phyloP scores from a whole-genome alignment of 805 yeast genomes.

The Barnettozyma populi region DNA sequence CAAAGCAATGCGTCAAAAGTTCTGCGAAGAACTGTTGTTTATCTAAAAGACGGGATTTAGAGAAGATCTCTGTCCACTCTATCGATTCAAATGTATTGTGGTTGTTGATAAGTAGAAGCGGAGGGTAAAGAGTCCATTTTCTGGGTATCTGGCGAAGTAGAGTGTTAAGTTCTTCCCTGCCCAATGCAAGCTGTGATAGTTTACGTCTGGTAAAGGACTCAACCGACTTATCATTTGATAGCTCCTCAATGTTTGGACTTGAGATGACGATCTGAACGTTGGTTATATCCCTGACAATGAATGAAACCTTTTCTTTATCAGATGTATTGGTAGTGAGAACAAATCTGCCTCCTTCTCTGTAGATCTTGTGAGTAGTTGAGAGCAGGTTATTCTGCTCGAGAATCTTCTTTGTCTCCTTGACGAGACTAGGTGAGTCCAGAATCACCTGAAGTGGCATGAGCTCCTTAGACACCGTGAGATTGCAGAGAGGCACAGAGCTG shows the following conservation, averaged over 20 bases:
- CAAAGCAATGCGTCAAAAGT: conserved; percentile 19
- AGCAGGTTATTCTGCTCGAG: not conserved
- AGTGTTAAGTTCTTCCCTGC: not conserved
- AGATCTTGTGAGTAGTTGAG: conserved; percentile 2
- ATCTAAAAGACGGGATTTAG: not conserved
- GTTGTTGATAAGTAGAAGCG: conserved; percentile 55
- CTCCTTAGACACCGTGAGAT: not conserved
- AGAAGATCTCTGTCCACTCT: conserved; percentile 30
- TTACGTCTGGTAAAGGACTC: not conserved
- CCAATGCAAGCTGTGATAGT: not conserved
- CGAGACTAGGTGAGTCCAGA: not conserved
- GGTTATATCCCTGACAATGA: not conserved
- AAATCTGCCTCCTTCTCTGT: not conserved
- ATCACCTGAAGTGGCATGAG: conserved; percentile 2
- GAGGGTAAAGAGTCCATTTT: conserved; percentile 61
- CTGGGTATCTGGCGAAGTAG: conserved; percentile 33
- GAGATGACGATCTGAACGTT: not conserved
- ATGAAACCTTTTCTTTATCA: not conserved
- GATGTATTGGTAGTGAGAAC: not conserved
- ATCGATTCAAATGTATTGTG: conserved; percentile 39
- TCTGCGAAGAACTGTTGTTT: conserved; percentile 15
- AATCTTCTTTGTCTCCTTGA: conserved; percentile 1
- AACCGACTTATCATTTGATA: not conserved
- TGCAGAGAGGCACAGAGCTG: not conserved
- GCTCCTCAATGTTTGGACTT: not conserved